phyloP scores from a whole-genome alignment of 2,329 filamentous ascomycete species.

The Aspergillus hortae region DNA sequence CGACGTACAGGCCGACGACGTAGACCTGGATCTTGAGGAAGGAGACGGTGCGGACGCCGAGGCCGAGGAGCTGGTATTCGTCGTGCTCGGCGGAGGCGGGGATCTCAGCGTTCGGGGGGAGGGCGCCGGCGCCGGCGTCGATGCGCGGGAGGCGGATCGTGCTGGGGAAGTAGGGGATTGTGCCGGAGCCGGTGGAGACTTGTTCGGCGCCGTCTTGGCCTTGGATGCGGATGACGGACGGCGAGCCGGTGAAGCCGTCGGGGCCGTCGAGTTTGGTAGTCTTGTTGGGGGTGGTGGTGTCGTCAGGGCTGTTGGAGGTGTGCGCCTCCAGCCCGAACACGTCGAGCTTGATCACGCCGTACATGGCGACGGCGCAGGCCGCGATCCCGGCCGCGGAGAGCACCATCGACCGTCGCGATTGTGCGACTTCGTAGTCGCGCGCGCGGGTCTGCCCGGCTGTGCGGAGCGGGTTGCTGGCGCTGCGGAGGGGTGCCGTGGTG shows the following conservation, averaged over 20 bases:
- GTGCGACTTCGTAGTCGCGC: conserved; percentile 22
- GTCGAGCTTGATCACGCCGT: conserved; percentile 37
- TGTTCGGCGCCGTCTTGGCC: conserved; percentile 64
- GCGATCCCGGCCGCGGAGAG: conserved; percentile 38
- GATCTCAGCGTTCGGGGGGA: conserved; percentile 35
- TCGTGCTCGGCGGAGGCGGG: conserved; percentile 45
- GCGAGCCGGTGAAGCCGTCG: conserved; percentile 30
- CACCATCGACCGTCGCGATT: conserved; percentile 29
- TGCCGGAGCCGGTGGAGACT: conserved; percentile 75
- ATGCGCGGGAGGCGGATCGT: conserved; percentile 60
- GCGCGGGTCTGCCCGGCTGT: conserved; percentile 15
- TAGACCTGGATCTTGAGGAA: conserved; percentile 92
- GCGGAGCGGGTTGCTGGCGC: conserved; percentile 29
- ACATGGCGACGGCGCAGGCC: conserved; percentile 38
- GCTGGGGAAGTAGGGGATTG: conserved; percentile 75
- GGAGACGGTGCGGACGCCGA: conserved; percentile 85
- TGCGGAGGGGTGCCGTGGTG: conserved; percentile 26
- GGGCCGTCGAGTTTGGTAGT: conserved; percentile 40
- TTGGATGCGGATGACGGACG: conserved; percentile 36
- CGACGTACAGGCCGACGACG: conserved; percentile 88
- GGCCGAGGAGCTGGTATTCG: conserved; percentile 81
- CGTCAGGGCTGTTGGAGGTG: background rate
- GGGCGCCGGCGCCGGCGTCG: conserved; percentile 28
- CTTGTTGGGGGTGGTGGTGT: background rate
- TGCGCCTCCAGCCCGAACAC: conserved; percentile 20